Base-by-base conservation (phyloP, 2,329 filamentous ascomycete genomes). In the Diaporthe ampelina region DNA sequence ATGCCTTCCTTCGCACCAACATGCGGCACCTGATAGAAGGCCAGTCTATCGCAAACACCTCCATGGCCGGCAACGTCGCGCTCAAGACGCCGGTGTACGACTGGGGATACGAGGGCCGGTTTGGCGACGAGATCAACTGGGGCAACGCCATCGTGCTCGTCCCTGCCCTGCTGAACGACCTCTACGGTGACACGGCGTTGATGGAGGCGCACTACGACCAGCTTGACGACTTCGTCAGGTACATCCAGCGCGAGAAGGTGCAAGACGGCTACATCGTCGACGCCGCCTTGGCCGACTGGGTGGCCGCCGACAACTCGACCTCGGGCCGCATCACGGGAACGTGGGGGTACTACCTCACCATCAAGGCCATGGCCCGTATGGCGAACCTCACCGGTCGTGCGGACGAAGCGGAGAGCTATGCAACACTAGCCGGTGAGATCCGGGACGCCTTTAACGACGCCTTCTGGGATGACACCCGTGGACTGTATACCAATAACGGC, bases 41-140 rank as follows among this genome's bases (percentile, higher is more conserved):
- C 26, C 26, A 32, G 26, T 57, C 26, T 17, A 9, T 57, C 8
- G 26, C 26, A 10, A 19, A 32, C 26, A 32, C 26, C 15, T 17
- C 54, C 5, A 57, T 57, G 54, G 54, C 54, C 54, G 54, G 54
- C 54, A 57, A 57, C 17, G 73, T 67, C n/a, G 73, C 73, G 21
- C 68, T 74, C 32, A 74, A 74, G 54, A 72, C 73, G 17, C 73
- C 68, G 24, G 73, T 72, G 2, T 72, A 74, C 68, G 68, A 74
- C 24, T 74, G 68, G 73, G 73, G 73, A 19, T 74, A 74, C 43
- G 43, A 29, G 21, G 73, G 57, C 29, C 57, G 69, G 10, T 72
- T 74, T 48, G 73, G 73, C 37, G 68, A 74, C 24, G 68, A 74
- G 69, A 74, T 74, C 57, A 74, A 74, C 73, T 74, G 68, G 73